Evolutionary conservation across 2,329 filamentous ascomycete genomes (phyloP).

Genomic region (Cercospora berteroae): DNA sequence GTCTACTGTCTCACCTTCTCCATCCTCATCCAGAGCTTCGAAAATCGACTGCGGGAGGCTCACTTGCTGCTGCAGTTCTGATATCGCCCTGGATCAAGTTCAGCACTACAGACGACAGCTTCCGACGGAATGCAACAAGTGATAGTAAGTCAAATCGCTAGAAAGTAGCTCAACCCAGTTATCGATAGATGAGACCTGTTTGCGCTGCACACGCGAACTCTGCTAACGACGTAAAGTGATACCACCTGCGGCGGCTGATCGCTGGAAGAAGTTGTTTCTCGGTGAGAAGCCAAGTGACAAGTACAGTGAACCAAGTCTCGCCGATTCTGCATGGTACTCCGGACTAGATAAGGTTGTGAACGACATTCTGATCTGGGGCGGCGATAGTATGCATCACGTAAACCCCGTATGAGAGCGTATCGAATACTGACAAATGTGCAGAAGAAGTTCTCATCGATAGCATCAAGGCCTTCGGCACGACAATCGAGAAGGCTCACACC

Average conservation of each 20-base stretch:
- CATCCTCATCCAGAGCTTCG: conserved; percentile 55
- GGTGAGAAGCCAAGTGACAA: conserved; percentile 41
- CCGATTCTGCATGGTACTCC: conserved; percentile 55
- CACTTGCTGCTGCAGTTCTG: conserved; percentile 53
- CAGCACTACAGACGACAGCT: conserved; percentile 45
- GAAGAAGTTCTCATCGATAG: conserved; percentile 56
- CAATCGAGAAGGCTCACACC: conserved; percentile 45
- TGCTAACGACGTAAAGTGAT: conserved; percentile 37
- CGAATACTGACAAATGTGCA: background rate
- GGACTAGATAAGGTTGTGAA: conserved; percentile 44
- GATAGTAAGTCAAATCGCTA: conserved; percentile 38
- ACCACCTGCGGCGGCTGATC: conserved; percentile 39
- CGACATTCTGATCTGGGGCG: conserved; percentile 54
- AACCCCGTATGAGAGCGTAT: too few relatives aligned
- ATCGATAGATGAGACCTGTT: background rate
- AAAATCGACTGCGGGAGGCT: conserved; percentile 41
- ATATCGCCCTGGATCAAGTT: conserved; percentile 61
- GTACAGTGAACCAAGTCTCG: conserved; percentile 55
- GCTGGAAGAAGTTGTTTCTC: conserved; percentile 53
- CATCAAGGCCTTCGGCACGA: conserved; percentile 52
- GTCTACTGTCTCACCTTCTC: conserved; percentile 50
- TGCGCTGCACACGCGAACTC: background rate
- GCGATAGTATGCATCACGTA: too few relatives aligned
- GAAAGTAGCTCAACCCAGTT: background rate
- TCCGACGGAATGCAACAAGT: conserved; percentile 48